Evolutionary conservation across 1,139 yeast species (phyloP).

Genomic region (Candida sanyaensis): DNA sequence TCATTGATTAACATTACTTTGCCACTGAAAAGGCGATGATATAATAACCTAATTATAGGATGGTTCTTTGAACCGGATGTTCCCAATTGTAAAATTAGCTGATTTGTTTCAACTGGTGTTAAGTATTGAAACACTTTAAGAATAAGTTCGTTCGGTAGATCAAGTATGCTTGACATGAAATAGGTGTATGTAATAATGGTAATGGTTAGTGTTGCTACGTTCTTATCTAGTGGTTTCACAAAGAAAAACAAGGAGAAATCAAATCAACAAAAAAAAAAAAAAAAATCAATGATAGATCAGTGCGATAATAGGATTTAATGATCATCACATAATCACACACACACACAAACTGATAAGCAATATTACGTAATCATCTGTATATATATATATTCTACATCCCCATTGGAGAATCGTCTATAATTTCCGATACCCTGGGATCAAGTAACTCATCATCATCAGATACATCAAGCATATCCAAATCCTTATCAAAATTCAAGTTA

Average conservation of each 20-base stretch:
- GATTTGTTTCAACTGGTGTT: constrained; percentile 23
- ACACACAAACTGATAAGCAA: no score
- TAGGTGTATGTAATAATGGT: not conserved
- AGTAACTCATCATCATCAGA: constrained; percentile 15
- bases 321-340: no score
- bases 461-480: constrained; percentile 29
- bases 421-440: constrained; percentile 14
- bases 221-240: no score
- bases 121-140: constrained; percentile 23
- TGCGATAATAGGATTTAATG: not conserved
- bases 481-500: constrained; percentile 25
- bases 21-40: constrained; percentile 26
- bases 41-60: constrained; percentile 13
- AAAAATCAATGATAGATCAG: not conserved
- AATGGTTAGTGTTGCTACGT: not conserved
- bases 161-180: constrained; percentile 3
- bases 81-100: constrained; percentile 16
- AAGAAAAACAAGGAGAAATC: not conserved
- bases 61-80: not conserved
- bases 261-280: not conserved
- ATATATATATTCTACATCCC: not conserved
- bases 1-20: constrained; percentile 19
- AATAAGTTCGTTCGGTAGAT: constrained; percentile 29
- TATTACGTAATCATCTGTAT: not conserved
- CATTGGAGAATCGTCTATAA: constrained; percentile 3